Percentiles rank a stretch among this genome's conserved stretches.
These are phyloP conservation scores for Diaporthe eres DNA, from an alignment of 2,329 filamentous ascomycete species.

Conservation along the genomic window DNA sequence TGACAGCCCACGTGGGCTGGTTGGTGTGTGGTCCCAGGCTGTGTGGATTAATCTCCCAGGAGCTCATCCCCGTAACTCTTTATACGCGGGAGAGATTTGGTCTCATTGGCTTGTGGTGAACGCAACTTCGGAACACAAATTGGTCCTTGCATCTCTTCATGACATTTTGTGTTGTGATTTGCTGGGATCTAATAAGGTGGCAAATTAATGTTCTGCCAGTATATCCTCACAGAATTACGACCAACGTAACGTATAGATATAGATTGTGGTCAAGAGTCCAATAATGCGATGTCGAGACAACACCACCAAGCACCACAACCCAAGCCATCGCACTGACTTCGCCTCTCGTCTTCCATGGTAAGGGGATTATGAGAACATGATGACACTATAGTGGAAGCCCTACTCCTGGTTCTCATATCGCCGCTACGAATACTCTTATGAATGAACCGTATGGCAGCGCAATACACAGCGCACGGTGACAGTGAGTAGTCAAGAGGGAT, in stretches of 20 bases:
- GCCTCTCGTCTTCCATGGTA: neutral
- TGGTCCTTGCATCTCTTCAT: neutral
- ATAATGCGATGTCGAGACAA: neutral
- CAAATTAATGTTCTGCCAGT: neutral
- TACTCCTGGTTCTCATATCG: neutral
- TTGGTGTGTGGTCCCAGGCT: neutral
- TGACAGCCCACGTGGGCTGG: slow-evolving; percentile 35
- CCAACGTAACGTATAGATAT: too few species aligned
- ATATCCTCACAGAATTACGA: neutral
- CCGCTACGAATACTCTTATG: neutral
- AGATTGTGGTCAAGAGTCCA: neutral
- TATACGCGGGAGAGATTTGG: neutral
- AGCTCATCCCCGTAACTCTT: neutral
- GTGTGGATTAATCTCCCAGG: neutral
- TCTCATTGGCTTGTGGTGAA: neutral
- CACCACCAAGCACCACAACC: neutral
- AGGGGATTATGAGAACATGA: neutral
- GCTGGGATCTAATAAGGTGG: neutral
- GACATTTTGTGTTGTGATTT: neutral
- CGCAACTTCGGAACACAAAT: too few species aligned
- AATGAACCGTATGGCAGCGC: neutral
- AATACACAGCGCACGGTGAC: neutral
- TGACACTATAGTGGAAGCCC: neutral
- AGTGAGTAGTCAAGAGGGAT: neutral
- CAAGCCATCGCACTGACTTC: neutral